A percentile compares a stretch with the other conserved stretches of the same genome.
phyloP scores from a whole-genome alignment of 768 basidiomycete genomes.

The Amylocystis lapponica region DNA sequence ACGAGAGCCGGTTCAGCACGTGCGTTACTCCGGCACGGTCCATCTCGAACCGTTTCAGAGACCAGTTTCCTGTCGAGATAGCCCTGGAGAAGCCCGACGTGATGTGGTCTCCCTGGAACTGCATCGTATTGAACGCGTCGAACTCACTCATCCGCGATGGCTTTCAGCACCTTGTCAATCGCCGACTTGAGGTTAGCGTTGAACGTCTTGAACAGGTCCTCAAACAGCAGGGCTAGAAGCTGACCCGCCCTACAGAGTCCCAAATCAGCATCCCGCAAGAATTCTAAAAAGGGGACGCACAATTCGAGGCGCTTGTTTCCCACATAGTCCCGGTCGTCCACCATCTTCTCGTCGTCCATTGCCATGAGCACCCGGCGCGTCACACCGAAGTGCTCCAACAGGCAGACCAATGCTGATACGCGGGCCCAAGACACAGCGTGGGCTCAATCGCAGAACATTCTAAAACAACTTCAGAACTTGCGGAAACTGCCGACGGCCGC shows the following conservation, averaged over 20 bases:
- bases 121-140: conserved; percentile 91
- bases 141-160: conserved; percentile 91
- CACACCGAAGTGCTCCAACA: too few species aligned
- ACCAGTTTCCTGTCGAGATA: conserved; percentile 99
- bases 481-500: too few species aligned
- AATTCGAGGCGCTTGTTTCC: conserved; percentile 97
- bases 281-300: conserved; percentile 44
- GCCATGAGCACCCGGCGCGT: conserved; percentile 93
- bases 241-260: conserved; percentile 78
- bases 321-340: conserved; percentile 98
- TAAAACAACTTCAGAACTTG: too few species aligned
- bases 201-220: conserved; percentile 98
- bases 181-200: conserved; percentile 91
- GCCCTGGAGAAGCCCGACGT: conserved; percentile 95
- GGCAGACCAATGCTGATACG: too few species aligned
- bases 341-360: conserved; percentile 94
- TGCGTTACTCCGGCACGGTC: conserved; percentile 98
- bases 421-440: too few species aligned
- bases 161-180: conserved; percentile 97
- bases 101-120: conserved; percentile 94
- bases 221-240: conserved; percentile 89
- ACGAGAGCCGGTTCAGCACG: conserved; percentile 90
- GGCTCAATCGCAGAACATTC: too few species aligned
- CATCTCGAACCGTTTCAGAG: conserved; percentile 98
- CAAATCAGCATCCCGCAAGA: neutral